Evolutionary conservation across 2,329 filamentous ascomycete species (phyloP), one percentile per base, ranked within the genome.

Genomic region (Monosporascus sp.): DNA sequence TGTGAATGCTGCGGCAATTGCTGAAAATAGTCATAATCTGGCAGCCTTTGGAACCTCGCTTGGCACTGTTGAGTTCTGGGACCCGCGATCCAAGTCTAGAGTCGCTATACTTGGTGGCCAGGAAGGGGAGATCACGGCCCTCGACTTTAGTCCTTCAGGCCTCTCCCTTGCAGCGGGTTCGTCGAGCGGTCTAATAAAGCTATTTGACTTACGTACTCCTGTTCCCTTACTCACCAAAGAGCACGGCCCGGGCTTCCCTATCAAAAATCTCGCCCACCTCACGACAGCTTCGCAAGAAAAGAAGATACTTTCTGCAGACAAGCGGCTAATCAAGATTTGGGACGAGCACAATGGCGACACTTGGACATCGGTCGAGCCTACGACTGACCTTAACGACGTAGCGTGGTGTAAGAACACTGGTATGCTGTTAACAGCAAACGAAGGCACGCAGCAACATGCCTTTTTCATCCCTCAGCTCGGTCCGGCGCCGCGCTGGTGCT

Each of bases 41-140:
- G 79, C 92, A 36, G 92, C 93, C 0, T 99, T 99, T 63, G 94
- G 95, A 50, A 99, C 94, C 1, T 92, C 90, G 3, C 76, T 94
- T 52, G 93, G 94, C n/a, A 96, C 93, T 1, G 90, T 97, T 25
- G 94, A 99, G 68, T 93, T 97, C 65, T 99, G 92, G 90, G 94
- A 99, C 67, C 82, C 92, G 1, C 82, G 94, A 54, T 91, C 89
- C 31, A 87, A 90, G 66, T 87, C 86, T 51, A 81, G 90, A 53
- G 88, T 93, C 11, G 92, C 90, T 17, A 80, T 93, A 18, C 75
- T 99, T 2, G 79, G 86, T 14, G 81, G 78, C 0, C 80, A 84
- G 53, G 81, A 85, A 54, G 83, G 83, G 34, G 88, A 90, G 65
- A 85, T 97, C 46, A 97, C 93, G 0, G 90, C 94, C 0, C 75